Evolutionary conservation across 129 eudicot genomes (phyloP).

Genomic region (Saposhnikovia divaricata): DNA sequence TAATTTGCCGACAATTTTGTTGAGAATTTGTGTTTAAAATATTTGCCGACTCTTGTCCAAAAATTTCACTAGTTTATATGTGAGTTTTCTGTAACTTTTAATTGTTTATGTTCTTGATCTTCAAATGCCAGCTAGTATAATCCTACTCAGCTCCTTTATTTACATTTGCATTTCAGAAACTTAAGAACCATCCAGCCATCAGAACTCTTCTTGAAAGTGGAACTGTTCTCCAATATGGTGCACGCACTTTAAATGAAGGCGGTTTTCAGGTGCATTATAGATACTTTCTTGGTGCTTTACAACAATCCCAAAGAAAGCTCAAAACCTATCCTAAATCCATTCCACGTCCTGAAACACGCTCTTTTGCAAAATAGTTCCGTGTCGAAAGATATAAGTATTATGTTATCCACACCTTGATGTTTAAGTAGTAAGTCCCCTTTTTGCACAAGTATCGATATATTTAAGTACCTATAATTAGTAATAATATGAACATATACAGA

Average conservation of each 20-base stretch:
- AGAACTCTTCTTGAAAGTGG: conserved; percentile 85
- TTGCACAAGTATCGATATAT: not conserved
- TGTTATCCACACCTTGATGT: not conserved
- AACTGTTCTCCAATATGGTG: conserved; percentile 84
- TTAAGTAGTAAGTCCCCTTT: not conserved
- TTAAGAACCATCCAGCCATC: conserved; percentile 82
- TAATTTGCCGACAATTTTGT: not conserved
- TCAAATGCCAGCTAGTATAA: not conserved
- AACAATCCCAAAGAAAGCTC: not conserved
- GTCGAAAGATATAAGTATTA: not conserved
- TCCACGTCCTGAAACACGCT: not conserved
- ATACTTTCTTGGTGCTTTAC: conserved; percentile 3
- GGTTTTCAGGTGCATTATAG: conserved; percentile 75
- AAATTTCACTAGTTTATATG: not conserved
- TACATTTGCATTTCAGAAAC: conserved; percentile 37
- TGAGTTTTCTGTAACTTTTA: not conserved
- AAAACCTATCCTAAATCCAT: not conserved
- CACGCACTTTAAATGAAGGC: conserved; percentile 96
- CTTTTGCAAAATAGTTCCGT: not conserved
- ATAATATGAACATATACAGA: not conserved
- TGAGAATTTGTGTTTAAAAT: not conserved
- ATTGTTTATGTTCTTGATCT: not conserved
- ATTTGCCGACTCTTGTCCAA: not conserved
- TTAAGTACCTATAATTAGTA: not conserved
- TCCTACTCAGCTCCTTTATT: not conserved